Percentiles rank a stretch among this genome's conserved stretches.
Conservation (phyloP, 2,329 filamentous ascomycete genomes). For the Kalmusia sp. region DNA sequence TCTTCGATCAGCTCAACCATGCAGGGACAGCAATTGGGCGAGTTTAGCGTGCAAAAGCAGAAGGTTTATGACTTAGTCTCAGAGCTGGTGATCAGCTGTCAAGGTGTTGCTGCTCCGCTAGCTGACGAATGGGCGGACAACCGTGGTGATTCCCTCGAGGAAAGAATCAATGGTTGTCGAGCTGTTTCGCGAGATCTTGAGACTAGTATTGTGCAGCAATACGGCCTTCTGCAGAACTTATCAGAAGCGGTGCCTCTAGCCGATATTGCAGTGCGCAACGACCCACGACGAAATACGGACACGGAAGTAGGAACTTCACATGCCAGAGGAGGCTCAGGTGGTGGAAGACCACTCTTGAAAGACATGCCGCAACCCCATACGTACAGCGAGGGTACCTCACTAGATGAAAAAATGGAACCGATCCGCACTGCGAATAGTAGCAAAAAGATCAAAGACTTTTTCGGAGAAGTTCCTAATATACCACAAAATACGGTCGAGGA, state of each 20-base stretch:
- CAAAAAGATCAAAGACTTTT: conserved; percentile 59
- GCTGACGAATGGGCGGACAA: conserved; percentile 95
- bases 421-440: conserved; percentile 49
- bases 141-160: conserved; percentile 88
- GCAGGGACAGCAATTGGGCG: conserved; percentile 83
- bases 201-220: conserved; percentile 84
- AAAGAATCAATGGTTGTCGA: conserved; percentile 80
- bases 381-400: conserved; percentile 64
- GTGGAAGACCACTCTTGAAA: conserved; percentile 57
- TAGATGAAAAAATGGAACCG: conserved; percentile 42
- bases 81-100: conserved; percentile 85
- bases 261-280: conserved; percentile 36
- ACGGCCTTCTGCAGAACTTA: conserved; percentile 85
- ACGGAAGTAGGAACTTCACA: conserved; percentile 41
- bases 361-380: conserved; percentile 68
- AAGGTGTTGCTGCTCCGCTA: conserved; percentile 88
- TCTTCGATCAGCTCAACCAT: conserved; percentile 78
- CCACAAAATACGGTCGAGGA: conserved; percentile 68
- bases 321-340: conserved; percentile 36
- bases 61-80: conserved; percentile 91
- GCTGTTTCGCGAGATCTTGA: conserved; percentile 81
- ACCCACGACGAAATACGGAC: conserved; percentile 51
- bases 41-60: conserved; percentile 92
- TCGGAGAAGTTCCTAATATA: conserved; percentile 59
- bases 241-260: conserved; percentile 74